Conservation (phyloP, 1,284 basidiomycete genomes). For the Tranzscheliella williamsii region DNA sequence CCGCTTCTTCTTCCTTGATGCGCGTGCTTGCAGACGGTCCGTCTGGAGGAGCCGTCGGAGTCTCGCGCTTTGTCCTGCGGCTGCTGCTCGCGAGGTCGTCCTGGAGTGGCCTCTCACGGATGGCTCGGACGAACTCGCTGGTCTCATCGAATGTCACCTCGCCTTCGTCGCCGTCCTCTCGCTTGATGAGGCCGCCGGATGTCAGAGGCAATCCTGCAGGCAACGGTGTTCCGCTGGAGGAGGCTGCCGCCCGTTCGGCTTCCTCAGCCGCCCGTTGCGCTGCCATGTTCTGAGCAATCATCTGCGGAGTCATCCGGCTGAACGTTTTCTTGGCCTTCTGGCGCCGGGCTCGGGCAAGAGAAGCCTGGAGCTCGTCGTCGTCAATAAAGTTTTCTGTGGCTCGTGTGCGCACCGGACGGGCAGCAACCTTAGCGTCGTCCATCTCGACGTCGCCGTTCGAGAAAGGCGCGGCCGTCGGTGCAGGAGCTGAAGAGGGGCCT, state of each 20-base stretch:
- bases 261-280: slow-evolving; percentile 71
- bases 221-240: background rate
- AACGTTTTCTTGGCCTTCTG: slow-evolving; percentile 74
- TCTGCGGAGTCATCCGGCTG: slow-evolving; percentile 79
- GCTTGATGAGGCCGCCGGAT: no score
- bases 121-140: slow-evolving; percentile 90
- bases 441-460: slow-evolving; percentile 66
- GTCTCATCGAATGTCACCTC: slow-evolving; percentile 90
- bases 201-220: no score
- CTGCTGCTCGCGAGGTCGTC: slow-evolving; percentile 63
- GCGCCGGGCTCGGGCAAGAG: slow-evolving; percentile 80
- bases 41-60: no score
- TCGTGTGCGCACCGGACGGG: slow-evolving; percentile 2
- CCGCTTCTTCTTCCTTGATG: slow-evolving; percentile 60
- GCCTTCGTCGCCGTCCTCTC: slow-evolving; percentile 6
- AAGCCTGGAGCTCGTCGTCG: slow-evolving; percentile 96
- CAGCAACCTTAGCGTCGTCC: slow-evolving; percentile 63
- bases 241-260: slow-evolving; percentile 63
- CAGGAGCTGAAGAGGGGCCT: slow-evolving; percentile 47
- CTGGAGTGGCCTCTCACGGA: slow-evolving; percentile 64
- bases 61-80: slow-evolving; percentile 7
- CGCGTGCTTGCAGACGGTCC: no score
- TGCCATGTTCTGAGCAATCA: slow-evolving; percentile 73
- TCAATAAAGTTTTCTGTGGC: slow-evolving; percentile 76
- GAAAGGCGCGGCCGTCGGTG: slow-evolving; percentile 22